Evolutionary conservation across 257 asterid species (phyloP), one percentile per base, ranked within the genome.

Genomic region (Plectranthus barbatus): DNA sequence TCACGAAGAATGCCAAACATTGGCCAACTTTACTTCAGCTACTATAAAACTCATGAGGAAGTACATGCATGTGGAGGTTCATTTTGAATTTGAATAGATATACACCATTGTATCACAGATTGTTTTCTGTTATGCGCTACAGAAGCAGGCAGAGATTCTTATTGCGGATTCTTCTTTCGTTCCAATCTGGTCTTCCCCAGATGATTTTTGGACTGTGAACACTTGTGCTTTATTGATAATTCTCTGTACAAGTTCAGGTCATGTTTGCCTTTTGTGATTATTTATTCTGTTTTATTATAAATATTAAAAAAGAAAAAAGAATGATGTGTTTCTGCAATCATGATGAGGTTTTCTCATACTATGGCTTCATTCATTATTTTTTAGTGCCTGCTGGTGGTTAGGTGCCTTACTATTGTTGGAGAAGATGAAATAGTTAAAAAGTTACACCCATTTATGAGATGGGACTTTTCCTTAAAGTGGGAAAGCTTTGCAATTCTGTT

Each of bases 41-140:
- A 80, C 87, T 66, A 89, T 90, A 20, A 77, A 64, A 78, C 84
- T 87, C 34, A 84, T 84, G 95, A 82, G 93, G 83, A 85, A 82
- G 73, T 82, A 85, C 69, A 47, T 77, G 29, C 85, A 78, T 26
- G 89, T 90, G 54, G 95, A 83, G 64, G 90, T 90, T 68, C 89
- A 82, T 70, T 90, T 90, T 56, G 92, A 82, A 67, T 87, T 76
- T 45, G 97, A 90, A 50, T 90, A 82, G 81, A 60, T 83, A 64
- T 37, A 51, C 76, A 60, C 20, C 41, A 48, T 56, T 37, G 39
- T 70, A 52, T 11, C 44, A 37, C 53, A 56, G 63, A 65, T 61
- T 60, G 20, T 58, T 55, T 8, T 67, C 50, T 34, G 60, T 48
- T 70, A 56, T 66, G 45, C 55, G 57, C 23, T 70, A 39, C 55